Base-by-base conservation (phyloP, 176 grass and related monocot species). In the Elaeis guineensis region DNA sequence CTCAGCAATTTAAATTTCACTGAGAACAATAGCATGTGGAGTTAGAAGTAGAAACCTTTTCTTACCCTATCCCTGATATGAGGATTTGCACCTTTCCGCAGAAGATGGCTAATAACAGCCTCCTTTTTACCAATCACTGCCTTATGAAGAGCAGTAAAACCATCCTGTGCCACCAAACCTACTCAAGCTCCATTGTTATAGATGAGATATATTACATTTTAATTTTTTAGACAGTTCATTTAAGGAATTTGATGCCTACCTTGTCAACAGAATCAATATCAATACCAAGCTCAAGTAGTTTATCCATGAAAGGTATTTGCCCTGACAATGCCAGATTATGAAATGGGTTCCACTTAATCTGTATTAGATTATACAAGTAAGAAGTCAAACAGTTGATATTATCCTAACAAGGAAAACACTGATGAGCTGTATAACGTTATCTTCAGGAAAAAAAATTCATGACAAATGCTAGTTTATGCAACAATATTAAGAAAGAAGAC, bases 111-210 rank as follows among this genome's bases (percentile, higher is more conserved):
- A 69, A 92, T 85, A 35, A 92, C 88, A 29, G 87, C 84, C 79
- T 98, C 93, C 24, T 92, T 98, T 79, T 98, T 98, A 8, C 93
- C 93, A 51, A 92, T 98, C 20, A 98, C 21, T 0, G 77, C 81
- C 53, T 83, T 98, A 63, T 98, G 87, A 80, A 92, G 87, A 59
- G 87, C 30, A 24, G 84, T 89, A 56, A 83, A 80, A 12, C 93
- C 84, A 83, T 92, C 93, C 87, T 98, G 81, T 63, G 67, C 67
- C 21, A 79, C 35, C 3, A 69, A 44, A 65, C 32, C 1, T 25
- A 59, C n/a, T 7, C 1, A 53, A 54, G 48, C 44, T 22, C 17
- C 6, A 52, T 3, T 5, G 22, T 50, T 24, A 55, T 6, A 72
- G 28, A 6, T 60, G 51, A 19, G 1, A 0, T 29, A 65, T 30